Base-by-base conservation (phyloP, 345 rosid species). In the Linum usitatissimum region DNA sequence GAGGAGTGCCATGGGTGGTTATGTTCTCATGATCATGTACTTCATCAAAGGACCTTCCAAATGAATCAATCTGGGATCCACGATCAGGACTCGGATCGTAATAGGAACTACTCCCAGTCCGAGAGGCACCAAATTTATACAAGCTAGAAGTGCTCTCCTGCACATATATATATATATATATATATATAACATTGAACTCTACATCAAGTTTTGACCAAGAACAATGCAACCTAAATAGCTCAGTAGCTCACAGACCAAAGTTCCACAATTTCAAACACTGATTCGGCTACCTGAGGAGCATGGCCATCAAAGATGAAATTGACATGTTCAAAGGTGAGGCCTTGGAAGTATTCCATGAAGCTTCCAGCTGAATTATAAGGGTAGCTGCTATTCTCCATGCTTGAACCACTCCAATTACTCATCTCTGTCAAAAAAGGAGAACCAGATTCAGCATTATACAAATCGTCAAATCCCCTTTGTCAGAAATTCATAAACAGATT, bases 321-420 rank as follows among this genome's bases (percentile, higher is more conserved):
- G 55, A 85, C 91, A 58, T 85, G 95, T 61, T 87, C 86, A 57
- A 81, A 87, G 15, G 95, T 87, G 54, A 85, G 89, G 59, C 91
- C 95, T 76, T 83, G 88, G 9, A 87, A 83, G 69, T 87, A 87
- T 70, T 87, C 95, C 73, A 85, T 80, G 66, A 85, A 85, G 75
- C 89, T 87, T 65, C 91, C 91, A 18, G 91, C 79, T 59, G 83
- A 80, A 40, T 85, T 85, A 62, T 87, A 87, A 40, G 89, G 91
- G 61, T 83, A 87, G 74, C 70, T 71, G 74, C 70, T 71, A 70
- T 69, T 60, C 64, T 77, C 80, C 59, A 87, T 75, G 61, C 67
- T 69, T 1, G 79, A 72, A 28, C 28, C 28, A 23, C 73, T 80
- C 91, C 95, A 83, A 71, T 34, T 34, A 34, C 79, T 83, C 88